Evolutionary conservation across 225 moss, liverwort and hornwort species (phyloP).

Genomic region (Neckera pumila): DNA sequence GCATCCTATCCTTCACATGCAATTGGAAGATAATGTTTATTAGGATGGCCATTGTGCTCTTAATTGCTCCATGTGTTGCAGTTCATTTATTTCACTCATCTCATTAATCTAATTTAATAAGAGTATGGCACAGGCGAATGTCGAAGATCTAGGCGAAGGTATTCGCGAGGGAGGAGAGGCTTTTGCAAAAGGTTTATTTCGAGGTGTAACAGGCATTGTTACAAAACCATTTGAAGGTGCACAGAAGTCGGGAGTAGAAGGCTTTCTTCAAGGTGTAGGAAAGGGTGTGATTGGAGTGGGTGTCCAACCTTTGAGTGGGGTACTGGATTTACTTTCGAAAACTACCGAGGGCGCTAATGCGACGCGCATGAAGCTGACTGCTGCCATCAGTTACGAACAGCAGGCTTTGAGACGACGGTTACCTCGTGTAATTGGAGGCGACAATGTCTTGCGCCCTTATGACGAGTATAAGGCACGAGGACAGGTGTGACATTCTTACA

Average conservation of each 20-base stretch:
- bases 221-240: constrained; percentile 97
- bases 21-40: background rate
- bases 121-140: constrained; percentile 55
- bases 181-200: constrained; percentile 86
- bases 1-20: background rate
- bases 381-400: constrained; percentile 83
- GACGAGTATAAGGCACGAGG: constrained; percentile 97
- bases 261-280: constrained; percentile 93
- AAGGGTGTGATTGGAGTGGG: constrained; percentile 97
- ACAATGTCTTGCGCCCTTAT: constrained; percentile 80
- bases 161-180: constrained; percentile 97
- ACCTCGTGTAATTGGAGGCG: constrained; percentile 94
- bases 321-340: constrained; percentile 87
- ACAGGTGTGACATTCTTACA: constrained; percentile 36
- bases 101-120: background rate
- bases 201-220: constrained; percentile 95
- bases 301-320: constrained; percentile 85
- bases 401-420: constrained; percentile 69
- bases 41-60: background rate
- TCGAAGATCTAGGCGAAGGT: constrained; percentile 95
- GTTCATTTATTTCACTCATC: background rate
- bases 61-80: background rate
- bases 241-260: constrained; percentile 83
- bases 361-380: constrained; percentile 78
- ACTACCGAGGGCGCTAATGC: constrained; percentile 98